Percentiles rank a stretch among this genome's conserved stretches.
Evolutionary conservation across 2,329 filamentous ascomycete species (phyloP).

Genomic region (Penicillium sp.): DNA sequence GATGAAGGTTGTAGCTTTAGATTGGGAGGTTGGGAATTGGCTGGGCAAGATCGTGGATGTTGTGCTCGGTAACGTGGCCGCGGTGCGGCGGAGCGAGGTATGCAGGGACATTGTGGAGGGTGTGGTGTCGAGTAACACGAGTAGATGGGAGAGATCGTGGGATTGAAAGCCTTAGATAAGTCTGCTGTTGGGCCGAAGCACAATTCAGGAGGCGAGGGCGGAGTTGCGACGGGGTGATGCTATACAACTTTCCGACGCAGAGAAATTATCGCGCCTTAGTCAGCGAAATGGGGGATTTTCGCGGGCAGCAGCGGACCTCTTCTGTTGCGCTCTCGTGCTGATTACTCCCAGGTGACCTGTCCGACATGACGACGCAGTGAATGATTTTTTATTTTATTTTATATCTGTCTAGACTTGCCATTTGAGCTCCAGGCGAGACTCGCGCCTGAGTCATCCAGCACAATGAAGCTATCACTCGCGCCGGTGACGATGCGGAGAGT

Average conservation of each 20-base stretch:
- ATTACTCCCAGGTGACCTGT: conserved; percentile 1
- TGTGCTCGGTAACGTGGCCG: conserved; percentile 31
- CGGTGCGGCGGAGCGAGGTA: conserved; percentile 40
- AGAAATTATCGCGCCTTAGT: conserved; percentile 42
- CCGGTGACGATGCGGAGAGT: conserved; percentile 25
- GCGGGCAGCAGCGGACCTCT: conserved; percentile 17
- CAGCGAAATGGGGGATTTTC: conserved; percentile 30
- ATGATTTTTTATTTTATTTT: conserved; percentile 7
- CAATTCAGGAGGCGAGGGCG: conserved; percentile 16
- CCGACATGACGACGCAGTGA: conserved; percentile 26
- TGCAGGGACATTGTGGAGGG: conserved; percentile 40
- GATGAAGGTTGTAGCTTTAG: conserved; percentile 45
- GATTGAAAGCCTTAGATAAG: not conserved
- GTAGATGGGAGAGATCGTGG: not conserved
- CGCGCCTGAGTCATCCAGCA: conserved; percentile 20
- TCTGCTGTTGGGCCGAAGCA: not conserved
- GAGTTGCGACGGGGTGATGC: conserved; percentile 23
- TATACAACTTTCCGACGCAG: conserved; percentile 26
- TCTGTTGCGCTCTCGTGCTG: not conserved
- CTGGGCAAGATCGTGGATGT: conserved; percentile 41
- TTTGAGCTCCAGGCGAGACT: conserved; percentile 15
- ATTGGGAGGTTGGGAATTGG: conserved; percentile 35
- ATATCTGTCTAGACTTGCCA: conserved; percentile 6
- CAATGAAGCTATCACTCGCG: conserved; percentile 38
- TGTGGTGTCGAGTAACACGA: not conserved